phyloP scores from a whole-genome alignment of 2,329 filamentous ascomycete species.

The Myriosclerotinia scirpicola region DNA sequence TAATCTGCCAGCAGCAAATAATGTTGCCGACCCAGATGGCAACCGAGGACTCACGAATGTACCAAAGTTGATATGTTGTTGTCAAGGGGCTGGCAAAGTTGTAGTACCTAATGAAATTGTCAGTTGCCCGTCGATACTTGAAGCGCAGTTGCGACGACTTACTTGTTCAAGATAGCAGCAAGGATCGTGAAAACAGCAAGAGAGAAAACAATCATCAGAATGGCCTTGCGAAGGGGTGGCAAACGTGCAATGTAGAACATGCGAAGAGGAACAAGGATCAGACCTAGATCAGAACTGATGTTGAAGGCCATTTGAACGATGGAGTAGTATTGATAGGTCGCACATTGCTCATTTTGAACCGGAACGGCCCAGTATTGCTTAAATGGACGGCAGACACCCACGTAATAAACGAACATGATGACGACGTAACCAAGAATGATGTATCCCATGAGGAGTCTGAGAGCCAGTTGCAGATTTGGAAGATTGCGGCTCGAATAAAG shows the following conservation, averaged over 20 bases:
- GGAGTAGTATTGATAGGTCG: constrained; percentile 55
- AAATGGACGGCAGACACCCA: constrained; percentile 55
- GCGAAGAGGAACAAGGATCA: constrained; percentile 54
- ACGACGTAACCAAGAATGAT: constrained; percentile 48
- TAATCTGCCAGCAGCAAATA: constrained; percentile 49
- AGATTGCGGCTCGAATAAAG: constrained; percentile 25
- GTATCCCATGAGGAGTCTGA: constrained; percentile 51
- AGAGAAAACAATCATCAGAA: constrained; percentile 47
- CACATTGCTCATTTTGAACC: constrained; percentile 46
- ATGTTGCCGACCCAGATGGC: constrained; percentile 53
- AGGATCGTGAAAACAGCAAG: constrained; percentile 55
- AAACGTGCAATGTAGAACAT: constrained; percentile 44
- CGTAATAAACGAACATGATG: constrained; percentile 32
- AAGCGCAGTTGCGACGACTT: constrained; percentile 29
- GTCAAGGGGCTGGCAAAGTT: constrained; percentile 39
- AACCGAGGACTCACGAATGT: constrained; percentile 52
- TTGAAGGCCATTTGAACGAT: constrained; percentile 59
- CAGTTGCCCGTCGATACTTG: not conserved
- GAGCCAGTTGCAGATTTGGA: constrained; percentile 37
- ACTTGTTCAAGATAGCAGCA: constrained; percentile 51
- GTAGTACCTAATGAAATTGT: constrained; percentile 27
- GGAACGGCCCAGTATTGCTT: constrained; percentile 59
- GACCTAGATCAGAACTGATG: constrained; percentile 57
- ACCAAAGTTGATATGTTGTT: constrained; percentile 46
- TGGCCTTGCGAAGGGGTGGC: constrained; percentile 45